phyloP scores from a whole-genome alignment of 2,329 filamentous ascomycete species.

The Clonostachys rhizophaga region DNA sequence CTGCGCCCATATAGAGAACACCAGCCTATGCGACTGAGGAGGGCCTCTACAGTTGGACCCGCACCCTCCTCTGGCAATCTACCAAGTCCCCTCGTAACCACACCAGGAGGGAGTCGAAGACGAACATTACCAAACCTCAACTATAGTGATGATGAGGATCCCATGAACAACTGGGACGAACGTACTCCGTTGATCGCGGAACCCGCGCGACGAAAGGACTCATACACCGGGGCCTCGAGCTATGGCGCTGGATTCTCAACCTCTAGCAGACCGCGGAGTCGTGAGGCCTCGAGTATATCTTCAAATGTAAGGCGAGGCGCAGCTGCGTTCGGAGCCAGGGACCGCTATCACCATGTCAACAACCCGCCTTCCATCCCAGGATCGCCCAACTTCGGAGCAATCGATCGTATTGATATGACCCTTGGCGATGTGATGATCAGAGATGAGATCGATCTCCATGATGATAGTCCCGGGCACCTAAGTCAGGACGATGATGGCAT shows the following conservation, averaged over 20 bases:
- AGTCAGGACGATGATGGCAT: constrained; percentile 21
- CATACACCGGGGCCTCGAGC: constrained; percentile 15
- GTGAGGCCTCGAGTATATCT: constrained; percentile 42
- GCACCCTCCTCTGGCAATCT: constrained; percentile 18
- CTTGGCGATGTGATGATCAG: constrained; percentile 69
- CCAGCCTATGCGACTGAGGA: constrained; percentile 57
- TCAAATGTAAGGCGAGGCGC: constrained; percentile 35
- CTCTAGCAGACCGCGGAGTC: constrained; percentile 27
- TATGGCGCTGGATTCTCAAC: constrained; percentile 38
- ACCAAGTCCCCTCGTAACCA: constrained; percentile 21
- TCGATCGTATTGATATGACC: constrained; percentile 46
- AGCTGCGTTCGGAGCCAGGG: constrained; percentile 23
- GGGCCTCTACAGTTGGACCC: constrained; percentile 42
- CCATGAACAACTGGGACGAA: constrained; percentile 40
- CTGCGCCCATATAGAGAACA: constrained; percentile 40
- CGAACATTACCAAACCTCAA: constrained; percentile 26
- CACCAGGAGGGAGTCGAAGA: constrained; percentile 22
- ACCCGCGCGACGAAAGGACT: constrained; percentile 11
- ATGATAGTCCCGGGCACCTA: constrained; percentile 19
- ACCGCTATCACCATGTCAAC: constrained; percentile 56
- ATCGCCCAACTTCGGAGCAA: constrained; percentile 48
- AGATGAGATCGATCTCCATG: constrained; percentile 49
- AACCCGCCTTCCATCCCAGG: constrained; percentile 65
- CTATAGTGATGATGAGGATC: constrained; percentile 42
- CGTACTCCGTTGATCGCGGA: constrained; percentile 48